Percentiles rank a stretch among this genome's conserved stretches.
phyloP scores from a whole-genome alignment of 1,284 basidiomycete species.

The Phylloporus sp. region DNA sequence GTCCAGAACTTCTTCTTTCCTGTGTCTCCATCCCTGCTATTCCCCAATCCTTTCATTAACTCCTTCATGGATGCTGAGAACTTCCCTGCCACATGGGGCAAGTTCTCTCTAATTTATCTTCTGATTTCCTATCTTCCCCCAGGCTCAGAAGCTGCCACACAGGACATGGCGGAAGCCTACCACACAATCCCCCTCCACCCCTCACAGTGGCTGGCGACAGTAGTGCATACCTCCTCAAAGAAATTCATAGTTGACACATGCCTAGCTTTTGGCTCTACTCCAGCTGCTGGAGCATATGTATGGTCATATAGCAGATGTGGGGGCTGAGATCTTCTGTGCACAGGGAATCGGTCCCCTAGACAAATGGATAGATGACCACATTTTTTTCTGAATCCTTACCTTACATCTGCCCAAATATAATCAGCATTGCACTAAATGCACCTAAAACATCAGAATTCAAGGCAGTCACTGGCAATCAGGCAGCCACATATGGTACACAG shows the following conservation, averaged over 20 bases:
- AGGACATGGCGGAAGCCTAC: background rate
- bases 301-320: background rate
- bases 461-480: background rate
- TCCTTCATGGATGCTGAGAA: background rate
- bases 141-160: background rate
- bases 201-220: background rate
- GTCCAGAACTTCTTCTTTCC: slow-evolving; percentile 10
- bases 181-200: background rate
- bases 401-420: background rate
- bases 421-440: background rate
- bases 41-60: background rate
- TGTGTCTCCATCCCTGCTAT: background rate
- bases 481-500: background rate
- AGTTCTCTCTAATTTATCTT: background rate
- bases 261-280: background rate
- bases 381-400: background rate
- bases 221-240: accelerated
- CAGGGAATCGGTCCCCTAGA: background rate
- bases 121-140: background rate
- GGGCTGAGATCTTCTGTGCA: background rate
- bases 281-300: background rate
- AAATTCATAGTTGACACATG: background rate
- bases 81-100: background rate
- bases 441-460: background rate
- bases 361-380: background rate